Evolutionary conservation across 176 grass and related monocot species (phyloP).

Genomic region (Oryza australiensis): DNA sequence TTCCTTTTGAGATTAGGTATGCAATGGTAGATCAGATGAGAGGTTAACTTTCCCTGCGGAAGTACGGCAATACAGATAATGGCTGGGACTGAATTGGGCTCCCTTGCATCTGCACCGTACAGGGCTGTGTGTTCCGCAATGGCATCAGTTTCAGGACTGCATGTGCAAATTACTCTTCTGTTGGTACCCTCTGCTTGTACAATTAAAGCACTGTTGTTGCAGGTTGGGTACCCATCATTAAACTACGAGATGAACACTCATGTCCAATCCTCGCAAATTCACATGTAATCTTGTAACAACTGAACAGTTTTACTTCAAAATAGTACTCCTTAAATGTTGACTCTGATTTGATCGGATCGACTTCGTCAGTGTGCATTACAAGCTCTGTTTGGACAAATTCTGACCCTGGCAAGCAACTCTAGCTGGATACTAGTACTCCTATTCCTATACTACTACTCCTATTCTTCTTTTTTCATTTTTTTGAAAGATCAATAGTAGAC

Average conservation of each 20-base stretch:
- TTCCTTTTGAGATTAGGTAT: neutral
- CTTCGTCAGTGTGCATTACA: neutral
- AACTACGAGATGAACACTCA: neutral
- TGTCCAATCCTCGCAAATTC: neutral
- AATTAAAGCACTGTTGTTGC: constrained; percentile 25
- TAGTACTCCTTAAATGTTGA: constrained; percentile 17
- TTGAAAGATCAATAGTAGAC: too few relatives aligned
- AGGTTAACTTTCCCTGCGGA: neutral
- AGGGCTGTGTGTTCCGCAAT: neutral
- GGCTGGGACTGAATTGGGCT: constrained; percentile 29
- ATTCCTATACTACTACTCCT: neutral
- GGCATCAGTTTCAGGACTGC: constrained; percentile 14
- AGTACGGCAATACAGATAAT: neutral
- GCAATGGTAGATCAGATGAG: neutral
- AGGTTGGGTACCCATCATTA: neutral
- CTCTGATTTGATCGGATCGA: neutral
- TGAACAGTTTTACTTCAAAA: neutral
- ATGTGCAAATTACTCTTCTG: constrained; percentile 49
- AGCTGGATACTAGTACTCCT: neutral
- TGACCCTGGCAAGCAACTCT: neutral
- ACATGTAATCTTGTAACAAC: neutral
- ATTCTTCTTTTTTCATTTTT: too few relatives aligned
- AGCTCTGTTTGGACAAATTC: neutral
- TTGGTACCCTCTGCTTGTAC: constrained; percentile 36
- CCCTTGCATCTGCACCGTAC: neutral